phyloP scores from a whole-genome alignment of 179 eudicot species.

The Beta macrorhiza region DNA sequence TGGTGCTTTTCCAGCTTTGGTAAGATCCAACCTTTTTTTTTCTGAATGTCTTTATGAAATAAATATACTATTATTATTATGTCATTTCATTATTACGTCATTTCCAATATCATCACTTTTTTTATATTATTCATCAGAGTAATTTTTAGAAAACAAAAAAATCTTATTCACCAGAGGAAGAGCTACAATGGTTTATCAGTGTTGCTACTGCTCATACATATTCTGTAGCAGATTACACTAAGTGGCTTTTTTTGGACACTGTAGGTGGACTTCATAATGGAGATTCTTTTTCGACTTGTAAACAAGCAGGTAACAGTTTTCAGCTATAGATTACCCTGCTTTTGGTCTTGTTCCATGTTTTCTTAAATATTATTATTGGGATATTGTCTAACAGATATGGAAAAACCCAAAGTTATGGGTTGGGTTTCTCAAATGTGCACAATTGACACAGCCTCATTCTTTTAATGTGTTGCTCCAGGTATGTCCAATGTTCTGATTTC shows the following conservation, averaged over 20 bases:
- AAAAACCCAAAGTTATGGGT: constrained; percentile 95
- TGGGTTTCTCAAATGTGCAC: constrained; percentile 93
- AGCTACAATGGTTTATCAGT: not conserved
- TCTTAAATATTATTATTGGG: constrained; percentile 8
- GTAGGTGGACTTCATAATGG: constrained; percentile 94
- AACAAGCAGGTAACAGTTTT: constrained; percentile 76
- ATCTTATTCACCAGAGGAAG: not conserved
- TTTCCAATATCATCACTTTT: not conserved
- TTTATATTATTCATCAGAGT: not conserved
- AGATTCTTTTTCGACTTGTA: constrained; percentile 90
- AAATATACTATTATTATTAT: not conserved
- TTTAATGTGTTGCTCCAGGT: constrained; percentile 94
- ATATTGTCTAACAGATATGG: constrained; percentile 67
- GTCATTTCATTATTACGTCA: too few relatives aligned
- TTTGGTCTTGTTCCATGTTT: constrained; percentile 2
- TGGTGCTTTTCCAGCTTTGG: constrained; percentile 94
- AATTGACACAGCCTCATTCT: constrained; percentile 81
- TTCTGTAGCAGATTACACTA: not conserved
- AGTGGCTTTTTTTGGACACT: constrained; percentile 12
- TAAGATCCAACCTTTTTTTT: constrained; percentile 35
- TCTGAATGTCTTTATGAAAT: not conserved
- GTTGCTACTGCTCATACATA: not conserved
- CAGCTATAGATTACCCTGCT: not conserved
- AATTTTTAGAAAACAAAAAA: too few relatives aligned
- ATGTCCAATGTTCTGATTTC: constrained; percentile 21